Base-by-base conservation (phyloP, 1,284 basidiomycete genomes). In the Apiotrichum gracile region DNA sequence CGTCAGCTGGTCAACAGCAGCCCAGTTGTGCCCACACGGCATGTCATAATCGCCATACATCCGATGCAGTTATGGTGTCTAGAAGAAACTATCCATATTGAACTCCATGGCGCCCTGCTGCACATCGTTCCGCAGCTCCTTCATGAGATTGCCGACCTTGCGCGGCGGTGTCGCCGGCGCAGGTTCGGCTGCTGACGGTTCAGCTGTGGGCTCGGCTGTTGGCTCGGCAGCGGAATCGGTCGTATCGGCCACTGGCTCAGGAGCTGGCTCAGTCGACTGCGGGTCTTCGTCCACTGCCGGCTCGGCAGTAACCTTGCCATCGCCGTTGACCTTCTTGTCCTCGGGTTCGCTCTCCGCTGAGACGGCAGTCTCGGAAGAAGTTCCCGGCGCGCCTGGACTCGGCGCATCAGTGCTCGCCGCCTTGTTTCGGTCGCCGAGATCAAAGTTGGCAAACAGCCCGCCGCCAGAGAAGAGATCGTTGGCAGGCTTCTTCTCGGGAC, bases 81-180 rank as follows among this genome's bases (percentile, higher is more conserved):
- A 4, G 4, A 29, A 31, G 31, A 31, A 31, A 14, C 57, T 62
- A 34, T 68, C 66, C 70, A 77, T 74, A 50, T 73, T 65, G 54
- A 77, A 76, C 50, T 73, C 74, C 63, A 69, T 67, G 14, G 59
- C 70, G 26, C 74, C 75, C 54, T 77, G 75, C 53, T 68, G 62
- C 22, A 69, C 68, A 52, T 73, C 69, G 52, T 71, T 66, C 53
- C 70, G 69, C 31, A 72, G 62, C 31, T 67, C 68, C 60, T 73
- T 73, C 68, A 93, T 85, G 65, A 92, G 72, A 63, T 80, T 87
- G 5, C 89, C 89, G 44, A 91, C 74, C 22, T 86, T 88, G 49
- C 83, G 84, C 64, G 21, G 22, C 16, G n/a, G 24, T 3, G 25
- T 12, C 13, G 19, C 19, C 24, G 39, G n/a, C 12, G 3, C 39